These are phyloP conservation scores for Cladosporium velox DNA, from an alignment of 2,329 filamentous ascomycete genomes.

Conservation along the genomic window DNA sequence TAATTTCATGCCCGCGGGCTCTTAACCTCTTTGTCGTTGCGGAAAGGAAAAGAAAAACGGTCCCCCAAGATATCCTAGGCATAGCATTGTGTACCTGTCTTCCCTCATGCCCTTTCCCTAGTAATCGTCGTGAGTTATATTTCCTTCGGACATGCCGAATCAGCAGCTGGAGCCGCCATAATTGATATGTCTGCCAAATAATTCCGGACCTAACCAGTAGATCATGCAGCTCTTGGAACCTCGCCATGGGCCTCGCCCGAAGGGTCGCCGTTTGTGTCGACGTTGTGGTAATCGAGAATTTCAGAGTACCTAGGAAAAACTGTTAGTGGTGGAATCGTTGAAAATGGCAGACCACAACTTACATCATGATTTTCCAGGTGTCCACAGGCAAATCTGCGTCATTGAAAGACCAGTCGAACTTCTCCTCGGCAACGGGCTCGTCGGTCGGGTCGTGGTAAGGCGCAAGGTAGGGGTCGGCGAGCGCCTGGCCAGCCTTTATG, in stretches of 20 bases:
- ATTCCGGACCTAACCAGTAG: neutral
- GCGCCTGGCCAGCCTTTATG: constrained; percentile 80
- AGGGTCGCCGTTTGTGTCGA: constrained; percentile 57
- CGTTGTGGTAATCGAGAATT: constrained; percentile 97
- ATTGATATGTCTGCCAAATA: neutral
- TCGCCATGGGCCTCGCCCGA: constrained; percentile 20
- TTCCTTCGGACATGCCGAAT: neutral
- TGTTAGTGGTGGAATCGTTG: neutral
- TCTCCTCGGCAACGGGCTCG: constrained; percentile 92
- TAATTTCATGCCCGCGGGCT: neutral
- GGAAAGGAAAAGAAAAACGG: constrained; percentile 9
- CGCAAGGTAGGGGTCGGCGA: constrained; percentile 89
- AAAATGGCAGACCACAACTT: constrained; percentile 41
- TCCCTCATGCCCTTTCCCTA: constrained; percentile 10
- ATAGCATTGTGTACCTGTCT: constrained; percentile 20
- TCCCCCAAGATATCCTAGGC: constrained; percentile 17
- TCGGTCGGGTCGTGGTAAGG: constrained; percentile 98
- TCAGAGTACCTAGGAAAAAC: constrained; percentile 79
- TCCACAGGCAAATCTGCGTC: constrained; percentile 96
- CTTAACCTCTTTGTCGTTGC: constrained; percentile 7
- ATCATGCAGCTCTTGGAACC: constrained; percentile 12
- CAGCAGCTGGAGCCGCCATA: neutral
- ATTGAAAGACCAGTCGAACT: constrained; percentile 99
- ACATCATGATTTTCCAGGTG: constrained; percentile 99
- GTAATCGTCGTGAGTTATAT: constrained; percentile 5